Percentiles rank a stretch among this genome's conserved stretches.
Conservation (phyloP, 2,329 filamentous ascomycete species). For the Elsinoe batatas region DNA sequence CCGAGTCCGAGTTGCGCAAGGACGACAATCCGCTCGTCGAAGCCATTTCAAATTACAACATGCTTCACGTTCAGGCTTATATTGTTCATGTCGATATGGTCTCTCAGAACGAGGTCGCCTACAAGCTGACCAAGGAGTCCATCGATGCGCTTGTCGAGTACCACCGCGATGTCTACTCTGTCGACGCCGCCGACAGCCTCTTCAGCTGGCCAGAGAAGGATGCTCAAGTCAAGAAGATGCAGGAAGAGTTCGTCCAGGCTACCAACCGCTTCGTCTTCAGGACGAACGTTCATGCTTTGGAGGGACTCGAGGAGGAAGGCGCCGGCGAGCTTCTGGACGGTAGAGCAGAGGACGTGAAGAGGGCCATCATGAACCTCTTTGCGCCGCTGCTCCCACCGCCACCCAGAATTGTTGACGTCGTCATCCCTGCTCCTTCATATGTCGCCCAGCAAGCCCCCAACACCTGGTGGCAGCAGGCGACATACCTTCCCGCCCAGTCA, state of each 20-base stretch:
- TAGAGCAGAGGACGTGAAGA: slow-evolving; percentile 89
- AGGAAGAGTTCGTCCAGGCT: slow-evolving; percentile 91
- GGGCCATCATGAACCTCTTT: slow-evolving; percentile 72
- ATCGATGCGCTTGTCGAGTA: slow-evolving; percentile 91
- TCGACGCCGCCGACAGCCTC: slow-evolving; percentile 78
- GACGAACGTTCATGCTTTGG: slow-evolving; percentile 76
- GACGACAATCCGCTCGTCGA: slow-evolving; percentile 73
- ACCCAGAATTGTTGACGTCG: slow-evolving; percentile 78
- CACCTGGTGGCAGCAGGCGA: slow-evolving; percentile 71
- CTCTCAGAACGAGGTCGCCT: slow-evolving; percentile 90
- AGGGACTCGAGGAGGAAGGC: slow-evolving; percentile 93
- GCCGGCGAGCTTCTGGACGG: slow-evolving; percentile 86
- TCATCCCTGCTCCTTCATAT: slow-evolving; percentile 66
- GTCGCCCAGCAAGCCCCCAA: slow-evolving; percentile 38
- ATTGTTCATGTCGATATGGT: slow-evolving; percentile 99
- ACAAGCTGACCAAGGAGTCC: slow-evolving; percentile 90
- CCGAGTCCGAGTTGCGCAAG: slow-evolving; percentile 72
- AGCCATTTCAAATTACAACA: slow-evolving; percentile 83
- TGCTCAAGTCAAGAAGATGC: slow-evolving; percentile 88
- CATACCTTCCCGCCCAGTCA: slow-evolving; percentile 46
- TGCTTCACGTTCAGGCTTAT: slow-evolving; percentile 90
- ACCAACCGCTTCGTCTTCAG: slow-evolving; percentile 96
- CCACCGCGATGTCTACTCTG: slow-evolving; percentile 90
- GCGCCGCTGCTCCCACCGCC: slow-evolving; percentile 76
- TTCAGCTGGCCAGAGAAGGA: slow-evolving; percentile 97